Evolutionary conservation across 2,329 filamentous ascomycete genomes (phyloP).

Genomic region (Westerdykella sp.): DNA sequence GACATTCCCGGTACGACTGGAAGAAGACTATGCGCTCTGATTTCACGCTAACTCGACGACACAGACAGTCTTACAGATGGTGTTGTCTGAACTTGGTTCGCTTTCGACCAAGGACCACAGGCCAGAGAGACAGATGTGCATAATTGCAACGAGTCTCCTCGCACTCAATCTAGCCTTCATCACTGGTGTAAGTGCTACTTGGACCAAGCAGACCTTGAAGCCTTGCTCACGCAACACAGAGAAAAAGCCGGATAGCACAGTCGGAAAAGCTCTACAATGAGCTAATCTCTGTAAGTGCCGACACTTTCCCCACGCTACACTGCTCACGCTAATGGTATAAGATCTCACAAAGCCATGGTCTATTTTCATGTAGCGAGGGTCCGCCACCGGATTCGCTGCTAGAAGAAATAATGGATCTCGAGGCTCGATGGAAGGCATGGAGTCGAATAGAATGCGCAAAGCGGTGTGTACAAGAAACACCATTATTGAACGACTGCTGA

Average conservation of each 20-base stretch:
- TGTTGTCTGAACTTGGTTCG: constrained; percentile 40
- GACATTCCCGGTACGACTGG: constrained; percentile 37
- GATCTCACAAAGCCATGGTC: constrained; percentile 45
- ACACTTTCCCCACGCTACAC: too few relatives aligned
- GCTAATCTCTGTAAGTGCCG: constrained; percentile 38
- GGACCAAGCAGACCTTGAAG: not conserved
- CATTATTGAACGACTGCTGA: constrained; percentile 1
- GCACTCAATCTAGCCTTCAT: constrained; percentile 47
- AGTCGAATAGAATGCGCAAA: constrained; percentile 48
- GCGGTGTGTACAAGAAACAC: constrained; percentile 21
- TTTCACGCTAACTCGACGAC: not conserved
- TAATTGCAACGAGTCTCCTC: constrained; percentile 44
- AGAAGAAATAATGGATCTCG: constrained; percentile 41
- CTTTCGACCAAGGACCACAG: constrained; percentile 37
- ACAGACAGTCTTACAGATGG: constrained; percentile 35
- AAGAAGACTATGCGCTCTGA: not conserved
- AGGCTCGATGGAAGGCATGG: constrained; percentile 49
- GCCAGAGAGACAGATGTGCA: constrained; percentile 41
- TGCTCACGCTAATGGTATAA: constrained; percentile 12
- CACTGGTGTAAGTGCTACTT: constrained; percentile 38
- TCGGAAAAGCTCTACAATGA: constrained; percentile 48
- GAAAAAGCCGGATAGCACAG: constrained; percentile 41
- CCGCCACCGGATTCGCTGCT: constrained; percentile 35
- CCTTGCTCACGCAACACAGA: constrained; percentile 10
- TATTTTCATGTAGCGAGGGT: constrained; percentile 45